These are phyloP conservation scores for Lophiostoma macrostomum DNA, from an alignment of 495 filamentous ascomycete species.

Conservation along the genomic window DNA sequence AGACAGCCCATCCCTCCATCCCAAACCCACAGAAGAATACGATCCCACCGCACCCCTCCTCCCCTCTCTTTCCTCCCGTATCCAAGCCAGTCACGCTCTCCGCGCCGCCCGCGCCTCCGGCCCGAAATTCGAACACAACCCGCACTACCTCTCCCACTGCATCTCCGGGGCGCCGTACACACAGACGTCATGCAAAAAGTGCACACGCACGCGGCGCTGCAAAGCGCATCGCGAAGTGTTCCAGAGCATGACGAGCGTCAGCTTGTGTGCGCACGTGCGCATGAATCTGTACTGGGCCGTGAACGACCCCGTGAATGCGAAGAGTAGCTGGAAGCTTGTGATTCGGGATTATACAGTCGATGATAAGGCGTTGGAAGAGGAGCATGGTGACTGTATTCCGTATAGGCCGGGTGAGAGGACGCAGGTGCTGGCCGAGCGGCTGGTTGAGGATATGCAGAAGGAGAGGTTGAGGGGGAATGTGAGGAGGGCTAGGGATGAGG, in stretches of 20 bases:
- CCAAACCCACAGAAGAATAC: background rate
- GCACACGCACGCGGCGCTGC: background rate
- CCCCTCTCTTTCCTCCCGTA: background rate
- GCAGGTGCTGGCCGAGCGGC: background rate
- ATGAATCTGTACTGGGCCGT: conserved; percentile 9
- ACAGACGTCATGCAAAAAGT: background rate
- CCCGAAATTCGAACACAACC: conserved; percentile 4
- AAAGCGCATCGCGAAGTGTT: background rate
- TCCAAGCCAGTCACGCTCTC: background rate
- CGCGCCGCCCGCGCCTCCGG: background rate
- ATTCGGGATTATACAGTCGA: conserved; percentile 1
- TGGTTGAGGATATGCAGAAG: conserved; percentile 7
- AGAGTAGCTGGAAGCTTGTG: background rate
- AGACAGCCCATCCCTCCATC: background rate
- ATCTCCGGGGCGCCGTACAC: conserved; percentile 13
- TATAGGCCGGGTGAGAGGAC: conserved; percentile 1
- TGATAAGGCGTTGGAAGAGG: background rate
- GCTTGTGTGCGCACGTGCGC: background rate
- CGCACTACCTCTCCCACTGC: background rate
- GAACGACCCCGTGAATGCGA: conserved; percentile 4
- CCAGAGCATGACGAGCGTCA: background rate
- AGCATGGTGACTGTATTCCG: background rate
- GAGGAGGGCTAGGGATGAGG: background rate
- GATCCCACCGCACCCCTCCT: background rate
- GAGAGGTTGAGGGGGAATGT: conserved; percentile 8